Evolutionary conservation across 2,329 filamentous ascomycete species (phyloP).

Genomic region (Aureobasidium sp.): DNA sequence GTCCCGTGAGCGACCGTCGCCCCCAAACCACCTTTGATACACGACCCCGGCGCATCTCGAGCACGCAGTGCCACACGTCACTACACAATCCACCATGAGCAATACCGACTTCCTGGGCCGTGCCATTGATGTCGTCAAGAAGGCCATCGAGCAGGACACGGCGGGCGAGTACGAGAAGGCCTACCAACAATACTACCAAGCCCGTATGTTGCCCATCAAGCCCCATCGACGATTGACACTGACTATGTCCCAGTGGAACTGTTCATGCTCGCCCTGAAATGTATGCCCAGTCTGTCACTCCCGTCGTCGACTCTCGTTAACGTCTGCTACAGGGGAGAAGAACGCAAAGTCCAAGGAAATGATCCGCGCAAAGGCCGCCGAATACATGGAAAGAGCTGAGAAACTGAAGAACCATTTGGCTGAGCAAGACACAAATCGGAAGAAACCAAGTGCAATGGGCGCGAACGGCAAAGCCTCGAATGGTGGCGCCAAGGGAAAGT

Average conservation of each 20-base stretch:
- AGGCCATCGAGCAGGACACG: conserved; percentile 94
- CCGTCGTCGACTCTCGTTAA: conserved; percentile 6
- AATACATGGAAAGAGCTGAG: conserved; percentile 98
- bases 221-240: conserved; percentile 19
- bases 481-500: conserved; percentile 56
- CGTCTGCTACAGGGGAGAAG: conserved; percentile 65
- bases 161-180: conserved; percentile 95
- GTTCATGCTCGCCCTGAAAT: conserved; percentile 98
- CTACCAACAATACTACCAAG: conserved; percentile 91
- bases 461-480: conserved; percentile 61
- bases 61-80: conserved; percentile 3
- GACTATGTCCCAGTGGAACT: conserved; percentile 60
- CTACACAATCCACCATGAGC: conserved; percentile 55
- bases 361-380: conserved; percentile 87
- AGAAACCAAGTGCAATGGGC: conserved; percentile 65
- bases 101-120: conserved; percentile 95
- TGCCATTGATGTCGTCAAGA: conserved; percentile 93
- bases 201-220: conserved; percentile 37
- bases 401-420: conserved; percentile 89
- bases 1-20: neutral
- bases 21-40: neutral
- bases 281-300: conserved; percentile 31
- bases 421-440: conserved; percentile 62
- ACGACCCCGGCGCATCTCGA: neutral
- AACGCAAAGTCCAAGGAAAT: conserved; percentile 95